These are phyloP conservation scores for Fraxinus greggii DNA, from an alignment of 305 asterid species.

Conservation along the genomic window DNA sequence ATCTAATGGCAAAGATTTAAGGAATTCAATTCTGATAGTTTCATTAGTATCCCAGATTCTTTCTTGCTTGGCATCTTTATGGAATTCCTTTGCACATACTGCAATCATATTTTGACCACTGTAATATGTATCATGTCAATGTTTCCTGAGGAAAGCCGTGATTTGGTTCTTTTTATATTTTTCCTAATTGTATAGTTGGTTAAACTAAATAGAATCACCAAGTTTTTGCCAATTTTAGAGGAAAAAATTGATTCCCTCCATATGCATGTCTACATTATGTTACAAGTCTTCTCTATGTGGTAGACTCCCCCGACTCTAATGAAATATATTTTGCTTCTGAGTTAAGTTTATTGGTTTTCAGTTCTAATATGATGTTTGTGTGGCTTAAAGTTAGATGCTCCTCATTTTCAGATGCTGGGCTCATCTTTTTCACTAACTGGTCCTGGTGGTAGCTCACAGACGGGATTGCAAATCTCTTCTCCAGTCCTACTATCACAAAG, in stretches of 20 bases:
- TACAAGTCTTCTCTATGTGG: not conserved
- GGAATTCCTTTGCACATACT: not conserved
- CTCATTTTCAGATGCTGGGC: conserved; percentile 44
- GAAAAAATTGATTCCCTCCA: not conserved
- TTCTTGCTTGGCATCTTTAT: not conserved
- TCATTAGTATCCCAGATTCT: not conserved
- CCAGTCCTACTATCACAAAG: conserved; percentile 61
- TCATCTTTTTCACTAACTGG: conserved; percentile 43
- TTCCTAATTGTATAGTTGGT: not conserved
- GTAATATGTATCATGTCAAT: not conserved
- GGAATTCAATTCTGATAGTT: not conserved
- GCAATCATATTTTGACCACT: not conserved
- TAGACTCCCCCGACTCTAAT: not conserved
- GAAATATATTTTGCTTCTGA: not conserved
- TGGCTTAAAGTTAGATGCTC: conserved; percentile 1
- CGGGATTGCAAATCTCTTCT: conserved; percentile 54
- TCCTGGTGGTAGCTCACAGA: conserved; percentile 51
- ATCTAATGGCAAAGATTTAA: not conserved
- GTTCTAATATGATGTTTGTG: conserved; percentile 9
- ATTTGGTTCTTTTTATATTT: not conserved
- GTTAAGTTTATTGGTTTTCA: not conserved
- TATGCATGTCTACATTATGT: not conserved
- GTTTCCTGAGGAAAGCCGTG: not conserved
- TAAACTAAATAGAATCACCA: not conserved
- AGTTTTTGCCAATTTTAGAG: not conserved